Evolutionary conservation across 345 rosid genomes (phyloP), one percentile per base, ranked within the genome.

Genomic region (Sisymbrium altissimum): DNA sequence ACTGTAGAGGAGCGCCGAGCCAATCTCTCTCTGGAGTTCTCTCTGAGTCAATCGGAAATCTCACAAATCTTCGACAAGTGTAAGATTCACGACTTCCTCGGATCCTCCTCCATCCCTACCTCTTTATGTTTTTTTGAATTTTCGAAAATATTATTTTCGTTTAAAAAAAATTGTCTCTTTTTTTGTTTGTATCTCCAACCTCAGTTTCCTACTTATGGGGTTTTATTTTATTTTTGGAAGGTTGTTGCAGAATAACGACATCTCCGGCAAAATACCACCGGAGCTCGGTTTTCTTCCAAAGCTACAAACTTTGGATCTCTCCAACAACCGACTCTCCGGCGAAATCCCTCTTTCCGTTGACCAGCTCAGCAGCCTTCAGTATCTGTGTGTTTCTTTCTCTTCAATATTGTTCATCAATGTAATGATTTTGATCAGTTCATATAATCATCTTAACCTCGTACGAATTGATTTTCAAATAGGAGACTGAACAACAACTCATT

Each of bases 401-500:
- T 44, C 7, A 45, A 41, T 52, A 5, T 52, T 21, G 8, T 48
- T 54, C n/a, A 12, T 4, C 17, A 39, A 5, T 29, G 36, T 60
- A 53, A 64, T 53, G 55, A 62, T 76, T 27, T 32, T 40, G n/a
- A 5, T 71, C 11, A 46, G 48, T 60, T 57, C 53, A 56, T 62
- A 10, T n/a, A 38, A 43, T 77, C 21, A 62, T 55, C 15, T 48
- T 30, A n/a, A 77, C 72, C 64, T 71, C 62, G 76, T 77, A 71
- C 72, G 52, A 62, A 49, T 43, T 70, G 49, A 39, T 41, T 68
- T 76, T 44, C 2, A 3, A 44, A 18, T 71, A 93, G 98, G 87
- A 89, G 98, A 86, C 84, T 93, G 78, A 93, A 93, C 88, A 93
- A 93, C 85, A 93, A 93, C 73, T 89, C 92, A 78, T 79, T 93